Evolutionary conservation across 495 filamentous ascomycete species (phyloP).

Genomic region (Glonium stellatum): DNA sequence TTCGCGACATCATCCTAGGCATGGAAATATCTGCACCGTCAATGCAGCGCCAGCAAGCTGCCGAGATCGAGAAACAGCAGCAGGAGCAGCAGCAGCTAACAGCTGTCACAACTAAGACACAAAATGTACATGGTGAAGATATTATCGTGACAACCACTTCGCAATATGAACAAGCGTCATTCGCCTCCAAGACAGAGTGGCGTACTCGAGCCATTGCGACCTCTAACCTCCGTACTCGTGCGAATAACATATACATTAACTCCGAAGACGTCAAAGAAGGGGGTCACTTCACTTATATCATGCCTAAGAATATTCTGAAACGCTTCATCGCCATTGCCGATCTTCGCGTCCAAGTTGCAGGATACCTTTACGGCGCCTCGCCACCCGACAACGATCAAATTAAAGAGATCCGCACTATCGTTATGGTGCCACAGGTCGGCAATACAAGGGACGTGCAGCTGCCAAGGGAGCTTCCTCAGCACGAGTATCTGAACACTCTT

Average conservation of each 20-base stretch:
- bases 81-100: constrained; percentile 94
- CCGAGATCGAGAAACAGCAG: constrained; percentile 98
- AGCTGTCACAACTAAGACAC: constrained; percentile 95
- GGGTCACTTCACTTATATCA: constrained; percentile 84
- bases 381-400: constrained; percentile 92
- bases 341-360: constrained; percentile 91
- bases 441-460: constrained; percentile 86
- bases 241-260: constrained; percentile 98
- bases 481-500: constrained; percentile 79
- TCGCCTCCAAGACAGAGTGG: constrained; percentile 99
- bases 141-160: constrained; percentile 98
- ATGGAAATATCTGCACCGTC: constrained; percentile 99
- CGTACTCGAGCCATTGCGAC: constrained; percentile 93
- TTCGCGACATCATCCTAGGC: constrained; percentile 96
- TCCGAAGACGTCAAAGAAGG: constrained; percentile 81
- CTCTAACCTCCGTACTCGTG: constrained; percentile 85
- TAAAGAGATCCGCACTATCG: constrained; percentile 93
- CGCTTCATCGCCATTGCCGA: constrained; percentile 98
- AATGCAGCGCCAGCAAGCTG: constrained; percentile 96
- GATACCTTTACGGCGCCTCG: constrained; percentile 89
- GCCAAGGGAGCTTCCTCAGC: constrained; percentile 85
- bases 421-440: constrained; percentile 96
- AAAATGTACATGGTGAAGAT: constrained; percentile 95
- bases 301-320: constrained; percentile 99
- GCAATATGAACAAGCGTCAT: constrained; percentile 92